phyloP scores from a whole-genome alignment of 78 protist genomes.

The Dictyostelium capitatum region DNA sequence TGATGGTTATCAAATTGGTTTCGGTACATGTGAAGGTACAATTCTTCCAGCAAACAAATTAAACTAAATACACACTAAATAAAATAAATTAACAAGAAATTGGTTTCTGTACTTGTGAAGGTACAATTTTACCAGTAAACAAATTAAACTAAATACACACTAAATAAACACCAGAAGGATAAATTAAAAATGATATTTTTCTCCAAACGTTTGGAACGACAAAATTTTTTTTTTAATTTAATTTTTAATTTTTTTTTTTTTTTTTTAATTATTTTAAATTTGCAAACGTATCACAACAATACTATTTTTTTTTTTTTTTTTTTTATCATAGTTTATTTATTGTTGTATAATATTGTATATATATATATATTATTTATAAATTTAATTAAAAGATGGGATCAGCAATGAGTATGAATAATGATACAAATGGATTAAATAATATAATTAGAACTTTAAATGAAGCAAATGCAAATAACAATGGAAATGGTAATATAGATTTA shows the following conservation, averaged over 20 bases:
- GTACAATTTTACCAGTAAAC: constrained; percentile 71
- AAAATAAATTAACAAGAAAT: background rate
- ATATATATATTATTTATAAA: background rate
- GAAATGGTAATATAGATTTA: background rate
- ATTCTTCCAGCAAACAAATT: constrained; percentile 73
- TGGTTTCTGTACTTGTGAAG: constrained; percentile 28
- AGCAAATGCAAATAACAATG: background rate
- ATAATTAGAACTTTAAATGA: constrained; percentile 2
- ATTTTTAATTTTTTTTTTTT: background rate
- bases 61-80: background rate
- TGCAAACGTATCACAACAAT: background rate
- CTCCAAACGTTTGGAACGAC: too few species aligned
- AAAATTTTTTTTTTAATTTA: too few species aligned
- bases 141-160: background rate
- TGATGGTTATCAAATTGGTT: constrained; percentile 92
- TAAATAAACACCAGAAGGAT: too few species aligned
- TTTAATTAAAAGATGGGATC: background rate
- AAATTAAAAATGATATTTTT: too few species aligned
- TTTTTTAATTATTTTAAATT: background rate
- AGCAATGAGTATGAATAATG: background rate
- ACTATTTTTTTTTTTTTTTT: background rate
- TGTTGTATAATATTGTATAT: too few species aligned
- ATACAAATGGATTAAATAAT: constrained; percentile 8
- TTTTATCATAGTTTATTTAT: background rate
- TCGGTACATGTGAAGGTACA: constrained; percentile 87